Base-by-base conservation (phyloP, 2,329 filamentous ascomycete species). In the Xylariaceae sp. region DNA sequence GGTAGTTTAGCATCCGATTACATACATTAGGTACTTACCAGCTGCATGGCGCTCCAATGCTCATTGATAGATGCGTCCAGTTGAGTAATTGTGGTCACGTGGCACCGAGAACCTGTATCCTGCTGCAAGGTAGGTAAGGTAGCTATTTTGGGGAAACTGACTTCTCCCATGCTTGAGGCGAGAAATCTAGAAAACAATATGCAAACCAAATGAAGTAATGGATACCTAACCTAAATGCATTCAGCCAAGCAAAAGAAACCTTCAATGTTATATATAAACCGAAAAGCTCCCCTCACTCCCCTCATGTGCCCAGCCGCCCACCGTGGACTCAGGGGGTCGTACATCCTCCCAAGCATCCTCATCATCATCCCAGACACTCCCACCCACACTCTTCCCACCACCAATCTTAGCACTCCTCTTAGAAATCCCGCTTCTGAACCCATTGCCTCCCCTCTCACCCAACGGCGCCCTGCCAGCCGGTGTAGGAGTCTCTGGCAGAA, bases 291-390 rank as follows among this genome's bases (percentile, higher is more conserved):
- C 60, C 18, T 64, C 58, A 42, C 62, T 64, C 44, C 48, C 54
- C 4, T 48, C 55, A 5, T 55, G 54, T 9, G 62, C 63, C 62
- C 61, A 66, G 5, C 60, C 61, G 16, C 59, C 60, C 11, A 61
- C 48, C 2, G 56, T 57, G n/a, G 63, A 63, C 41, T 58, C 60
- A 1, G 65, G 59, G 12, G 64, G 65, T 6, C 55, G 57, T 47
- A 66, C 54, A 47, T 67, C 65, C 31, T 66, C 64, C 65, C 65
- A 67, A 9, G 58, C 60, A 48, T 64, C 63, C 0, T 67, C 64
- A 7, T 66, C 64, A 12, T 64, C 56, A 6, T 55, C 61, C 2
- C 54, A 59, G 9, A 60, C 59, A 12, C 51, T 55, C 9, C 38
- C 54, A 55, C 56, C 58, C 9, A 49, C 46, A 42, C 62, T 56